Percentiles rank a stretch among this genome's conserved stretches.
Evolutionary conservation across 176 grass and related monocot species (phyloP).

Genomic region (Oryza punctata): DNA sequence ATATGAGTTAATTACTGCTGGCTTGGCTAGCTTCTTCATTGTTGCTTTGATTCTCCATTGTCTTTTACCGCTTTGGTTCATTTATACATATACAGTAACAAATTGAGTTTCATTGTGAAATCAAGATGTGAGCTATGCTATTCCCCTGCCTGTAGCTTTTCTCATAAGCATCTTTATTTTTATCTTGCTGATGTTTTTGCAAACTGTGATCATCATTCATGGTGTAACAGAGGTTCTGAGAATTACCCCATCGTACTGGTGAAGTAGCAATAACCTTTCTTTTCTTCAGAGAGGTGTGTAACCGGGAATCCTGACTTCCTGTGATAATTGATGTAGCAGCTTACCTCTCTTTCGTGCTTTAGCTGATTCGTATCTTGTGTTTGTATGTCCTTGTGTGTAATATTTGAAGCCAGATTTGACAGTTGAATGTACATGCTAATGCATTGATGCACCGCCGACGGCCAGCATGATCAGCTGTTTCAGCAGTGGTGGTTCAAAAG

Average conservation of each 20-base stretch:
- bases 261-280: neutral
- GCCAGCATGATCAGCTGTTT: too few relatives aligned
- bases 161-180: neutral
- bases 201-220: slow-evolving; percentile 5
- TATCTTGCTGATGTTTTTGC: neutral
- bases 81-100: neutral
- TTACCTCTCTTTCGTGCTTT: neutral
- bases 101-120: neutral
- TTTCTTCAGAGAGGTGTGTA: neutral
- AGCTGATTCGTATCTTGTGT: neutral
- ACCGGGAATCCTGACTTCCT: neutral
- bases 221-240: neutral
- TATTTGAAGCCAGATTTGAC: neutral
- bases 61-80: neutral
- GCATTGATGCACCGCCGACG: neutral
- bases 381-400: too few relatives aligned
- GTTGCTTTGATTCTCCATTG: neutral
- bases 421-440: neutral
- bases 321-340: neutral
- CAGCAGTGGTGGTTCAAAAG: too few relatives aligned
- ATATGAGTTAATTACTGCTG: neutral
- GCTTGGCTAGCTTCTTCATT: neutral
- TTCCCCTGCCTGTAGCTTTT: neutral
- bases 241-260: neutral
- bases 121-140: neutral